Evolutionary conservation across 257 asterid species (phyloP).

Genomic region (Ilex asprella): DNA sequence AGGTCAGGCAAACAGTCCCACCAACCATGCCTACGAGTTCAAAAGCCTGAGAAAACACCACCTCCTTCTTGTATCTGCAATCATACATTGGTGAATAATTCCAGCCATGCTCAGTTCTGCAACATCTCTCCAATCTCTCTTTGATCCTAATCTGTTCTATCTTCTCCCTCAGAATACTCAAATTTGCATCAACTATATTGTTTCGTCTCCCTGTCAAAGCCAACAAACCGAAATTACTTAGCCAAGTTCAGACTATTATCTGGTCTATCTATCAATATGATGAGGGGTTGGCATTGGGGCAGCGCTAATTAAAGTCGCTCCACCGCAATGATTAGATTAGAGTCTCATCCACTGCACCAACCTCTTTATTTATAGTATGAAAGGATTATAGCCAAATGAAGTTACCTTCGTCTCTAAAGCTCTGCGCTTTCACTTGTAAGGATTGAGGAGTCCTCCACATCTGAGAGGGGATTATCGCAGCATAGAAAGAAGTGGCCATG

Average conservation of each 20-base stretch:
- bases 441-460: conserved; percentile 10
- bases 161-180: conserved; percentile 34
- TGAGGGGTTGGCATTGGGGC: too few species aligned
- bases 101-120: conserved; percentile 24
- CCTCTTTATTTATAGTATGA: not conserved
- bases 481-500: conserved; percentile 16
- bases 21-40: conserved; percentile 20
- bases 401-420: conserved; percentile 31
- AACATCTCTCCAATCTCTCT: conserved; percentile 40
- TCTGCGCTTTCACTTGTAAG: conserved; percentile 29
- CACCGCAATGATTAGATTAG: too few species aligned
- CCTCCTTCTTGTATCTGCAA: conserved; percentile 2
- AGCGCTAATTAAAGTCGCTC: too few species aligned
- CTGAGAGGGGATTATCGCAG: conserved; percentile 13
- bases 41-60: conserved; percentile 10
- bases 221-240: not conserved
- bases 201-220: conserved; percentile 26
- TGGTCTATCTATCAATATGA: not conserved
- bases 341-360: too few species aligned
- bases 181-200: conserved; percentile 33
- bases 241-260: not conserved
- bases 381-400: not conserved
- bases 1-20: conserved; percentile 37
- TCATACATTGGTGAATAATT: conserved; percentile 13
- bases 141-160: conserved; percentile 33